A percentile compares a stretch with the other conserved stretches of the same genome.
These are phyloP conservation scores for Xylariaceae sp. DNA, from an alignment of 2,329 filamentous ascomycete species.

Conservation along the genomic window DNA sequence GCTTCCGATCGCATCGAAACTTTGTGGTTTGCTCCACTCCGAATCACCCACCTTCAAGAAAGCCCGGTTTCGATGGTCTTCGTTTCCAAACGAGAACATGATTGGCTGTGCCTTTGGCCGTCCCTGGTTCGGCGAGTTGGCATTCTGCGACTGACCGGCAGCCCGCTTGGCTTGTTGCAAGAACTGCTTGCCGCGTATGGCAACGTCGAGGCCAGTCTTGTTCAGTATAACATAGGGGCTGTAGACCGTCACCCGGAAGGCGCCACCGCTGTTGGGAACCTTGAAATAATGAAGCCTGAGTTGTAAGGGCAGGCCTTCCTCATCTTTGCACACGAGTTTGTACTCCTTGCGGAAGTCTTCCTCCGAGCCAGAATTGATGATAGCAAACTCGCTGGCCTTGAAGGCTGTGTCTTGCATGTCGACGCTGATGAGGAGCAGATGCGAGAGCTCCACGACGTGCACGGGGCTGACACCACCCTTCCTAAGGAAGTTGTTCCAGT, in stretches of 20 bases:
- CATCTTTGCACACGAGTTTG: conserved; percentile 75
- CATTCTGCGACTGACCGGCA: conserved; percentile 68
- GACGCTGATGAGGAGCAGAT: conserved; percentile 84
- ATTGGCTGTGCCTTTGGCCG: conserved; percentile 76
- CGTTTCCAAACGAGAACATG: conserved; percentile 90
- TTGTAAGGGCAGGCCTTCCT: conserved; percentile 70
- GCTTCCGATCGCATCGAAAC: conserved; percentile 95
- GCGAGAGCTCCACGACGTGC: conserved; percentile 92
- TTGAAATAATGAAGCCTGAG: conserved; percentile 86
- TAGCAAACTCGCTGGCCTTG: conserved; percentile 92
- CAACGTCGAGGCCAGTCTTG: conserved; percentile 85
- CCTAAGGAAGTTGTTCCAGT: conserved; percentile 96
- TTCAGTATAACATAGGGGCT: conserved; percentile 94
- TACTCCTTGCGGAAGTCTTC: conserved; percentile 86
- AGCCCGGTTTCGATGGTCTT: conserved; percentile 87
- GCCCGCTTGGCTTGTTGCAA: conserved; percentile 76
- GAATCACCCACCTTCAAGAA: conserved; percentile 84
- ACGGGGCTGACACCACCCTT: conserved; percentile 97
- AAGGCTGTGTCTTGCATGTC: conserved; percentile 96
- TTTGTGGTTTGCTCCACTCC: conserved; percentile 94
- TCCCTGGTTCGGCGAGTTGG: conserved; percentile 43
- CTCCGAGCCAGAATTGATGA: conserved; percentile 85
- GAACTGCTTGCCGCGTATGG: conserved; percentile 83
- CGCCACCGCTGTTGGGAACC: conserved; percentile 86
- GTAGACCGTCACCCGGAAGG: conserved; percentile 92